phyloP scores from a whole-genome alignment of 306 rosid species.

The Psophocarpus tetragonolobus region DNA sequence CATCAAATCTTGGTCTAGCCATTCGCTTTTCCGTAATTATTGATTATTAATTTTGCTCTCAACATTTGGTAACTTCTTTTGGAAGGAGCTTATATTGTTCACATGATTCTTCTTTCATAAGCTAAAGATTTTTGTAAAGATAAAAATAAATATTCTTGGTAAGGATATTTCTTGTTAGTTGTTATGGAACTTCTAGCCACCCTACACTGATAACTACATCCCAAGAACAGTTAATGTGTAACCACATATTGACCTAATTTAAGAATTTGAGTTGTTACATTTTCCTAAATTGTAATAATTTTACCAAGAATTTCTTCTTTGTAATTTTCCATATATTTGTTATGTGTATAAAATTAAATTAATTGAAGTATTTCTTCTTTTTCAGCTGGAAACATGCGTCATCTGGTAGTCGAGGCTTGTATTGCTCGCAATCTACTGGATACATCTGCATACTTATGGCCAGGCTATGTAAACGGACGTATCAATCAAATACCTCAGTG shows the following conservation, averaged over 20 bases:
- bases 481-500: constrained; percentile 80
- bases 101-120: not conserved
- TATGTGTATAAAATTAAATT: not conserved
- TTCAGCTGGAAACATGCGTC: constrained; percentile 96
- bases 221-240: not conserved
- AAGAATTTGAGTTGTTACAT: not conserved
- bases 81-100: not conserved
- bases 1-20: not conserved
- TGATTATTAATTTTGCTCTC: constrained; percentile 22
- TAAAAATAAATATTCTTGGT: not conserved
- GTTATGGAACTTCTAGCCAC: not conserved
- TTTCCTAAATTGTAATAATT: not conserved
- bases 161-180: not conserved
- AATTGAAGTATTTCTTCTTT: constrained; percentile 24
- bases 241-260: constrained; percentile 3
- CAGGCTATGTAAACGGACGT: constrained; percentile 78
- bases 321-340: not conserved
- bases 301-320: constrained; percentile 17
- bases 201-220: not conserved
- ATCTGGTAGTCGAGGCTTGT: constrained; percentile 96
- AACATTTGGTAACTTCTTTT: constrained; percentile 12
- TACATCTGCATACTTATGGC: constrained; percentile 87
- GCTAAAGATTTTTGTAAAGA: not conserved
- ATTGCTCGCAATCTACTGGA: constrained; percentile 86
- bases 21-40: not conserved